Evolutionary conservation across 2,329 filamentous ascomycete species (phyloP), one percentile per base, ranked within the genome.

Genomic region (Sphaerulina populicola): DNA sequence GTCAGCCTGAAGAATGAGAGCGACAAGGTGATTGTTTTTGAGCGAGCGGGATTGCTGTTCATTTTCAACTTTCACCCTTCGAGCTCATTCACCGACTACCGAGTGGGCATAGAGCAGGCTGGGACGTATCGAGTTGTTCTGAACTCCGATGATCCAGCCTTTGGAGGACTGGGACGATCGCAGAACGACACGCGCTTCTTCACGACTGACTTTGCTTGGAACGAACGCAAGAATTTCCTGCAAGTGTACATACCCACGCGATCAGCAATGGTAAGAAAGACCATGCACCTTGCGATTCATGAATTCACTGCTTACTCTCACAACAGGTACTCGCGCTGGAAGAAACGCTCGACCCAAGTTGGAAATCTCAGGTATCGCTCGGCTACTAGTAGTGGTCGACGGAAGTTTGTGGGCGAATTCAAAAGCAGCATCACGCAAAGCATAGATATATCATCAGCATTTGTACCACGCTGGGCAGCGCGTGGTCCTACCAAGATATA

Each of bases 11-110:
- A 97, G 78, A 83, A 98, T 67, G 89, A 97, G 66, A 75, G 71
- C 15, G 93, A 98, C 72, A 98, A 97, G 73, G 83, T 97, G 39
- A 81, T 98, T 58, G 90, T 95, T 3, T 98, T 96, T 67, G 93
- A 98, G 74, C 81, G 93, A 30, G 93, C 82, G 1, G 90, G 90
- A 0, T 73, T 95, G 52, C 75, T 98, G 9, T 98, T 90, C 76
- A 78, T 96, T 62, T 97, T 98, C 78, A 98, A 98, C 72, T 96
- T 97, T 77, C 83, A 97, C 67, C 82, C 87, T 0, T 80, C 79
- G 27, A 73, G 84, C 60, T 95, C 88, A 69, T 98, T 86, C 71
- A 83, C 84, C 9, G 93, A 97, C 70, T 98, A 96, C 68, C 82
- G 91, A 35, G 84, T 98, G 42, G 93, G 93, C 14, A 77, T 98